phyloP scores from a whole-genome alignment of 2,329 filamentous ascomycete species.

The Juglanconis sp. region DNA sequence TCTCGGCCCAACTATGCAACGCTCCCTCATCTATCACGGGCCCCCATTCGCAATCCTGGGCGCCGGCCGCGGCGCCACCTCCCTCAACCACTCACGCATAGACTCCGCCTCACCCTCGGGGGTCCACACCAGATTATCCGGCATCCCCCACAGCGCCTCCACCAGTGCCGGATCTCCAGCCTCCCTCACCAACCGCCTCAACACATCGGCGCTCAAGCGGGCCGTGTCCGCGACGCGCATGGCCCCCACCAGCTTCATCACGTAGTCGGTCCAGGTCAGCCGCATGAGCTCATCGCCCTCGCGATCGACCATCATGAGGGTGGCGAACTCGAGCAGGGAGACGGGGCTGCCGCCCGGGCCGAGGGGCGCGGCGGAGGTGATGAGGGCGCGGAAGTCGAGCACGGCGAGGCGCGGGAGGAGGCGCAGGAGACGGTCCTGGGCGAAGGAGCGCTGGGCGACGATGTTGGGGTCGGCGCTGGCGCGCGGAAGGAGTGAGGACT shows the following conservation, averaged over 20 bases:
- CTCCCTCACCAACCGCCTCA: slow-evolving; percentile 37
- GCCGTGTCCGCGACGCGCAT: slow-evolving; percentile 39
- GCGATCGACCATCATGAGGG: slow-evolving; percentile 49
- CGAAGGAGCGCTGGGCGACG: slow-evolving; percentile 41
- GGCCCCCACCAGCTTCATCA: slow-evolving; percentile 47
- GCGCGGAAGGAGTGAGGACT: slow-evolving; percentile 6
- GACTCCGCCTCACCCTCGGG: slow-evolving; percentile 49
- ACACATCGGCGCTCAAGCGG: slow-evolving; percentile 28
- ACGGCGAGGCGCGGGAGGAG: slow-evolving; percentile 48
- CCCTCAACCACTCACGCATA: slow-evolving; percentile 42
- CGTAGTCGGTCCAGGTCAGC: slow-evolving; percentile 50
- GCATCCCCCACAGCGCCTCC: slow-evolving; percentile 38
- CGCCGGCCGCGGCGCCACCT: slow-evolving; percentile 32
- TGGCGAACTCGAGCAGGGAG: slow-evolving; percentile 46
- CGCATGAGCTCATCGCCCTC: slow-evolving; percentile 46
- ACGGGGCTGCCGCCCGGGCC: slow-evolving; percentile 23
- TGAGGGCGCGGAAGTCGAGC: slow-evolving; percentile 42
- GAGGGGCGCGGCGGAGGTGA: slow-evolving; percentile 30
- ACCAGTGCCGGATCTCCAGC: slow-evolving; percentile 41
- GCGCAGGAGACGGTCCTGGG: slow-evolving; percentile 52
- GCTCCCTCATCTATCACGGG: neutral
- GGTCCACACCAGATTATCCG: slow-evolving; percentile 37
- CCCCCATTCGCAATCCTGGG: slow-evolving; percentile 22
- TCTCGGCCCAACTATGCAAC: neutral
- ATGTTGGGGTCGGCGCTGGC: slow-evolving; percentile 28